Conservation (phyloP, 768 basidiomycete species). For the Sarcomyxa edulis region DNA sequence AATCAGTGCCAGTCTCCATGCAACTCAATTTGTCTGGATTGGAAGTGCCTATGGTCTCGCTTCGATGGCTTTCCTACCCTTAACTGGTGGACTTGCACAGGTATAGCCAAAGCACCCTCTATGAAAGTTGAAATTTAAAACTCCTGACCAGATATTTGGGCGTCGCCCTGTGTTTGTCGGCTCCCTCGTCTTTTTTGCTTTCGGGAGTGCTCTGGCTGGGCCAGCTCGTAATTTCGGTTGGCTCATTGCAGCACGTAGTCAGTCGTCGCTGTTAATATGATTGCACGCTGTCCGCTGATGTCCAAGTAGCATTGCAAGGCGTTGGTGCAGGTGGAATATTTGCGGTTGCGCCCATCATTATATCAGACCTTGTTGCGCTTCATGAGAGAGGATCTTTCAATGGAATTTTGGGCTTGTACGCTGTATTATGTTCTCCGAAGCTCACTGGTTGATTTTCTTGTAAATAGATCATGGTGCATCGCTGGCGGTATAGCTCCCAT, state of each 20-base stretch:
- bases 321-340: conserved; percentile 27
- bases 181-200: conserved; percentile 27
- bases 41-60: conserved; percentile 37
- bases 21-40: conserved; percentile 38
- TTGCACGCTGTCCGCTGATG: conserved; percentile 3
- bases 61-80: conserved; percentile 33
- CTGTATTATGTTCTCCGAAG: background rate
- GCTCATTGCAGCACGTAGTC: conserved; percentile 35
- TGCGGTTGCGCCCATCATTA: conserved; percentile 32
- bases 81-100: conserved; percentile 32
- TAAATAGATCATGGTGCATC: conserved; percentile 25
- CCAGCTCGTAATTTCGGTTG: conserved; percentile 32
- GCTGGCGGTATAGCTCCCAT: conserved; percentile 28
- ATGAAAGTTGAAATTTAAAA: too few species aligned
- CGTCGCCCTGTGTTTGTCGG: conserved; percentile 25
- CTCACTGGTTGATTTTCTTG: background rate
- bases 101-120: too few species aligned
- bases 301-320: conserved; percentile 1
- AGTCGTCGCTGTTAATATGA: conserved; percentile 4
- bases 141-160: conserved; percentile 32
- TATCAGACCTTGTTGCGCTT: conserved; percentile 42
- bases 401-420: conserved; percentile 31
- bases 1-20: conserved; percentile 31
- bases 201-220: conserved; percentile 40
- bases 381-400: conserved; percentile 34